A percentile compares a stretch with the other conserved stretches of the same genome.
Evolutionary conservation across 495 filamentous ascomycete species (phyloP).

Genomic region (Penicillium goetzii): DNA sequence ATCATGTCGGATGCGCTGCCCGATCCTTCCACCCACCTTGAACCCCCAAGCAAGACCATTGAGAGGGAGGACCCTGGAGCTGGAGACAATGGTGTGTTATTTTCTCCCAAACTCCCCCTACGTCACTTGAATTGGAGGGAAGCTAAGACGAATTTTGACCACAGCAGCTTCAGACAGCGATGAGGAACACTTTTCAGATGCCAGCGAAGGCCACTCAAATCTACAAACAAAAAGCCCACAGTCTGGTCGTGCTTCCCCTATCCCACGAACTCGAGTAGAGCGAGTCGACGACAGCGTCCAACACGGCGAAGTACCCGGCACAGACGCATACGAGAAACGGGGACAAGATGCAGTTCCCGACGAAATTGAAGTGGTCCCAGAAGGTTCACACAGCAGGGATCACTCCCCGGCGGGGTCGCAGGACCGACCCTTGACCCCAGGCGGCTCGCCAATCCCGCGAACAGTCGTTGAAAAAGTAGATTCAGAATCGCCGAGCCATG

Average conservation of each 20-base stretch:
- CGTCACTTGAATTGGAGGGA: constrained; percentile 13
- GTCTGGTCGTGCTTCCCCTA: constrained; percentile 53
- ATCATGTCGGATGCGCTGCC: constrained; percentile 49
- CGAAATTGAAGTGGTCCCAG: constrained; percentile 64
- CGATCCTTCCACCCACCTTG: constrained; percentile 52
- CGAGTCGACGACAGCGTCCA: constrained; percentile 59
- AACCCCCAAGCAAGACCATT: constrained; percentile 68
- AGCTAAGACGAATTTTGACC: constrained; percentile 3
- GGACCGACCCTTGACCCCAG: constrained; percentile 50
- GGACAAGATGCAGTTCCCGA: constrained; percentile 67
- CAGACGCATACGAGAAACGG: constrained; percentile 59
- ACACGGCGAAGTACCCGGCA: constrained; percentile 67
- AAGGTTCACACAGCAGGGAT: constrained; percentile 54
- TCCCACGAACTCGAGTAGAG: constrained; percentile 66
- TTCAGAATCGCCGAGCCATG: constrained; percentile 66
- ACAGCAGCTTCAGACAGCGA: constrained; percentile 64
- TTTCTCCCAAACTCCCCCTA: constrained; percentile 10
- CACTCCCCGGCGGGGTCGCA: constrained; percentile 44
- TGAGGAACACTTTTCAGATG: constrained; percentile 90
- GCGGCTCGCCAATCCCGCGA: constrained; percentile 69
- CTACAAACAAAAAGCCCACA: constrained; percentile 35
- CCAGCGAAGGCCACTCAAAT: constrained; percentile 65
- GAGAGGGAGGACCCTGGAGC: constrained; percentile 77
- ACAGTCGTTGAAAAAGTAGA: constrained; percentile 85
- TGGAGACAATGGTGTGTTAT: constrained; percentile 72